Evolutionary conservation across 202 grass and related monocot genomes (phyloP).

Genomic region (Dendrocalamus latiflorus): DNA sequence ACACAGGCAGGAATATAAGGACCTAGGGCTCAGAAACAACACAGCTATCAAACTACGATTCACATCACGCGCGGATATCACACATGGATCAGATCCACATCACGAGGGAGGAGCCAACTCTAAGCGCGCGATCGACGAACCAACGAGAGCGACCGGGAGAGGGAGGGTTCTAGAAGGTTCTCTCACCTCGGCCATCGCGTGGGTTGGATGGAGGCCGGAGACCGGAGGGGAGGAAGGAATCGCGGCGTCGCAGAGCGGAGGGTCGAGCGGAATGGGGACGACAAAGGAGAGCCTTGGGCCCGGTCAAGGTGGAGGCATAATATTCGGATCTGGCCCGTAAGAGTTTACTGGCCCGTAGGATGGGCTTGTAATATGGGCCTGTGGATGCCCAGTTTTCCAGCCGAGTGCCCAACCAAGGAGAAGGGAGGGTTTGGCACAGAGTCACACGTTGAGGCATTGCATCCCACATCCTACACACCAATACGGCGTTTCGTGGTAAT

Average conservation of each 20-base stretch:
- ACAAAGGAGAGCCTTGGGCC: background rate
- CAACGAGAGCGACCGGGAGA: background rate
- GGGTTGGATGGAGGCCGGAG: background rate
- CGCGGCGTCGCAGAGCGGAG: conserved; percentile 1
- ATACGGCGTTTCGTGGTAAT: too few species aligned
- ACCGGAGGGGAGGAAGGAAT: background rate
- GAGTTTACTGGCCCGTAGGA: background rate
- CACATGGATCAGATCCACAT: too few species aligned
- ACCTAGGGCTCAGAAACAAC: background rate
- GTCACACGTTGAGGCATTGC: too few species aligned
- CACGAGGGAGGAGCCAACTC: background rate
- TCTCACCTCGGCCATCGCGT: conserved; percentile 46
- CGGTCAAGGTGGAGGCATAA: background rate
- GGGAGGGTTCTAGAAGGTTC: background rate
- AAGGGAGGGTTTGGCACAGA: background rate
- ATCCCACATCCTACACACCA: too few species aligned
- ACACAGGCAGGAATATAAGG: background rate
- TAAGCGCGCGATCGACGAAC: conserved; percentile 7
- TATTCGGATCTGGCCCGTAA: background rate
- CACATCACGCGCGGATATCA: background rate
- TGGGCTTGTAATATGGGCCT: background rate
- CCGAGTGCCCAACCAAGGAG: background rate
- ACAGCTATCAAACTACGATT: background rate
- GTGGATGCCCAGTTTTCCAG: too few species aligned
- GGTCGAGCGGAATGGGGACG: background rate